Base-by-base conservation (phyloP, 106 monocot species). In the Dactylorhiza incarnata region DNA sequence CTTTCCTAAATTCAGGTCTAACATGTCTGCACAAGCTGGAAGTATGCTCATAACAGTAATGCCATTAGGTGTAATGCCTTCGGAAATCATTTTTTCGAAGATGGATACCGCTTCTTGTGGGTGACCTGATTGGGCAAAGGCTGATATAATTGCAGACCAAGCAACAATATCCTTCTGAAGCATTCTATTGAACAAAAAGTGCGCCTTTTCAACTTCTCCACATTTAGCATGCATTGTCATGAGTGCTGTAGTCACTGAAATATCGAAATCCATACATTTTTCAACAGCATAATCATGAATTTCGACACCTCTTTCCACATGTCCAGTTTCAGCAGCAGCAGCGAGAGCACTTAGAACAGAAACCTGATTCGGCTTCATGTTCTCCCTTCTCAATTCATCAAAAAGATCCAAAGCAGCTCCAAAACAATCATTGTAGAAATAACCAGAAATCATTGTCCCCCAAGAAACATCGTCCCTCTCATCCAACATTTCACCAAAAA, bases 101-200 rank as follows among this genome's bases (percentile, higher is more conserved):
- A 93, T 65, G 51, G 68, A 72, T n/a, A 90, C 1, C 16, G 85
- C 87, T 43, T 89, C 76, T 52, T 69, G 37, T 0, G 89, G 78
- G 3, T 70, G 67, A 53, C 81, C 84, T 5, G 73, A 69, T 77
- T 93, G 89, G 49, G 76, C 75, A 24, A 82, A 81, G 12, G 84
- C 89, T 13, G 93, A 93, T 15, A 93, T 84, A 84, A 89, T 86
- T 9, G 93, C 93, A 48, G 93, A 93, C 93, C 93, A 93, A 78
- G 87, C 83, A 82, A 93, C 74, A 17, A 78, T 46, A 80, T 93
- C 93, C 81, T 80, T 93, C 59, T 82, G 66, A 1, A 61, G 19
- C 7, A 90, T 86, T 46, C 74, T 82, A n/a, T 86, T 75, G 74
- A 93, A 93, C 37, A 90, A 46, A 5, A 55, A 43, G 50, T 74